phyloP scores from a whole-genome alignment of 1,284 basidiomycete genomes.

The Cutaneotrichosporon sp. region DNA sequence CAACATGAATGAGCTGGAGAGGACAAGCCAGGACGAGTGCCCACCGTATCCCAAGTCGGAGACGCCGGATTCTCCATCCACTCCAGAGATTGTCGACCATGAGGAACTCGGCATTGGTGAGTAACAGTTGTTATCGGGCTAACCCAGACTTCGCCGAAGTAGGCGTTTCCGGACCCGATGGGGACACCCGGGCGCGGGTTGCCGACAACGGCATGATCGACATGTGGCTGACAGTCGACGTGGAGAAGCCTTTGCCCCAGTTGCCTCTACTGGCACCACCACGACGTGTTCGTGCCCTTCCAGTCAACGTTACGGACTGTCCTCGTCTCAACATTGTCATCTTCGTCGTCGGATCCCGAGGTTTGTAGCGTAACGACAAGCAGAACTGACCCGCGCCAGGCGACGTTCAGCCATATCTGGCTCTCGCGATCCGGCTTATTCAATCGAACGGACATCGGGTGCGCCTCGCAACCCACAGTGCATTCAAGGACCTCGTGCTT shows the following conservation, averaged over 20 bases:
- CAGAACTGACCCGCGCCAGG: constrained; percentile 50
- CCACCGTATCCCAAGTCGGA: not conserved
- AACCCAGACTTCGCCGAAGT: constrained; percentile 2
- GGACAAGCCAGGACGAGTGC: not conserved
- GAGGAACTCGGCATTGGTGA: not conserved
- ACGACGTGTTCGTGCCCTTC: not conserved
- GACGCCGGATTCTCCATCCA: not conserved
- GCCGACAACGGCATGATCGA: not conserved
- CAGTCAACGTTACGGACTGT: constrained; percentile 17
- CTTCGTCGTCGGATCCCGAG: constrained; percentile 65
- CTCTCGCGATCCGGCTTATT: constrained; percentile 61
- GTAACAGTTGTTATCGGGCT: not conserved
- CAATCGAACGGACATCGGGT: constrained; percentile 61
- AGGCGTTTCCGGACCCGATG: not conserved
- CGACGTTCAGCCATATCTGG: constrained; percentile 71
- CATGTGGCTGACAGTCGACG: constrained; percentile 2
- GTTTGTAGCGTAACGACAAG: constrained; percentile 43
- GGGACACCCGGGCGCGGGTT: not conserved
- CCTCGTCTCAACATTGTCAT: constrained; percentile 63
- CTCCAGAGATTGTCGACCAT: not conserved
- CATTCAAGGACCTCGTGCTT: constrained; percentile 58
- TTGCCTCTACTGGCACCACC: not conserved
- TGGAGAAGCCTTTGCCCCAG: not conserved
- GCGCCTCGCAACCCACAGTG: constrained; percentile 66
- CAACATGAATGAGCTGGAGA: not conserved